Percentiles rank a stretch among this genome's conserved stretches.
Conservation (phyloP, 2,329 filamentous ascomycete species). For the Alternaria solani region DNA sequence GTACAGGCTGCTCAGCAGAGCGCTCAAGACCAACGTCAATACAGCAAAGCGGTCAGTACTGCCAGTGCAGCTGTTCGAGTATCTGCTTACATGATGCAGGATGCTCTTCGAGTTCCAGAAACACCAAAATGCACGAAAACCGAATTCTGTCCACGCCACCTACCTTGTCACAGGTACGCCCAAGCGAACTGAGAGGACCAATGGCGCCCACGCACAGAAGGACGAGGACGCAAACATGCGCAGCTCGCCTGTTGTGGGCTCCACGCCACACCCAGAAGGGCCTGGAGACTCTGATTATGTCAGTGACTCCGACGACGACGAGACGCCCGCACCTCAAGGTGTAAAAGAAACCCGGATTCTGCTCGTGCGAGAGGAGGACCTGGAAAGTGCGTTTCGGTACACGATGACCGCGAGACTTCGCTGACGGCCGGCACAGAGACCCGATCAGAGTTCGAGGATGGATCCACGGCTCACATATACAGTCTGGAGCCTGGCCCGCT, state of each 20-base stretch:
- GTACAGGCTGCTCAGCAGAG: constrained; percentile 84
- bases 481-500: constrained; percentile 77
- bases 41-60: constrained; percentile 80
- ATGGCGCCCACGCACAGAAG: constrained; percentile 54
- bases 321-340: constrained; percentile 45
- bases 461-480: constrained; percentile 85
- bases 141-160: constrained; percentile 84
- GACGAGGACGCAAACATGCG: constrained; percentile 73
- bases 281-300: constrained; percentile 40
- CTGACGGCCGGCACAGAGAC: constrained; percentile 60
- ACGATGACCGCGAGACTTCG: neutral
- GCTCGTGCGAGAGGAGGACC: constrained; percentile 74
- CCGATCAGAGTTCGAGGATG: constrained; percentile 73
- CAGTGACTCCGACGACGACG: constrained; percentile 46
- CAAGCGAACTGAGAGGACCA: constrained; percentile 45
- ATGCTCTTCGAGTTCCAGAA: constrained; percentile 89
- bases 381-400: constrained; percentile 64
- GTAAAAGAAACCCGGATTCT: constrained; percentile 67
- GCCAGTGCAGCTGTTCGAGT: neutral
- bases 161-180: constrained; percentile 83
- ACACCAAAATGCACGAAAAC: constrained; percentile 76
- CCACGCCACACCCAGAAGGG: constrained; percentile 61
- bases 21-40: constrained; percentile 84
- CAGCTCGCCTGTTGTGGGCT: constrained; percentile 73
- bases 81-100: constrained; percentile 56